Conservation (phyloP, 2,329 filamentous ascomycete genomes). For the Botrytis medusae region DNA sequence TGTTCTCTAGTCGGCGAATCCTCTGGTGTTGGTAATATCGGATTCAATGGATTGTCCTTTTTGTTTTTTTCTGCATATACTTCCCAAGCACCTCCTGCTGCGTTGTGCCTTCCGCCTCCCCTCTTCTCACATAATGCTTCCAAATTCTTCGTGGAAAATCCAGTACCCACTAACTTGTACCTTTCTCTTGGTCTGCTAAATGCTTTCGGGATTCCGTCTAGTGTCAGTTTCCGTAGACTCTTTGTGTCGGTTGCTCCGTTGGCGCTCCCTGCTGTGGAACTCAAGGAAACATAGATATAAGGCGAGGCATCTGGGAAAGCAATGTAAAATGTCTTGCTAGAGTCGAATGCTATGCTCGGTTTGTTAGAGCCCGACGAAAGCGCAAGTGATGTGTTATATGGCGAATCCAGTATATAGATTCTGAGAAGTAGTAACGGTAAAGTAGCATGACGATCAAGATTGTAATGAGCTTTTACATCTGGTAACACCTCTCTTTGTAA, state of each 20-base stretch:
- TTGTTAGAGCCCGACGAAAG: conserved; percentile 37
- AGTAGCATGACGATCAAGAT: conserved; percentile 68
- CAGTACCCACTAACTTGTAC: conserved; percentile 67
- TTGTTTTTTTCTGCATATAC: conserved; percentile 66
- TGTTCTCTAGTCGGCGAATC: conserved; percentile 19
- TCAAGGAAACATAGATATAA: conserved; percentile 65
- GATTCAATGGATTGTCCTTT: conserved; percentile 52
- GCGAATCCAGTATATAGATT: conserved; percentile 76
- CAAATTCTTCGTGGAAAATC: conserved; percentile 69
- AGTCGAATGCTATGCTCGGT: conserved; percentile 49
- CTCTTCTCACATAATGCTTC: conserved; percentile 66
- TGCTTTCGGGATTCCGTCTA: conserved; percentile 79
- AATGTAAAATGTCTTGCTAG: conserved; percentile 72
- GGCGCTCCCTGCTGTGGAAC: conserved; percentile 56
- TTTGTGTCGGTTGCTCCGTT: conserved; percentile 51
- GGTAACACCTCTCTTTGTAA: conserved; percentile 74
- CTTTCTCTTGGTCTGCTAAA: conserved; percentile 72
- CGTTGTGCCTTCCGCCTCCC: conserved; percentile 68
- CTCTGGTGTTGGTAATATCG: conserved; percentile 39
- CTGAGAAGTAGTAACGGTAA: conserved; percentile 74
- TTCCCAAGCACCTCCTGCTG: conserved; percentile 75
- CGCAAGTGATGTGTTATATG: conserved; percentile 66
- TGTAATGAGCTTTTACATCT: conserved; percentile 80
- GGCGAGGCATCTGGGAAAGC: conserved; percentile 81
- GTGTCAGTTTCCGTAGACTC: conserved; percentile 67